Evolutionary conservation across 2,329 filamentous ascomycete species (phyloP).

Genomic region (Sporothrix inflata): DNA sequence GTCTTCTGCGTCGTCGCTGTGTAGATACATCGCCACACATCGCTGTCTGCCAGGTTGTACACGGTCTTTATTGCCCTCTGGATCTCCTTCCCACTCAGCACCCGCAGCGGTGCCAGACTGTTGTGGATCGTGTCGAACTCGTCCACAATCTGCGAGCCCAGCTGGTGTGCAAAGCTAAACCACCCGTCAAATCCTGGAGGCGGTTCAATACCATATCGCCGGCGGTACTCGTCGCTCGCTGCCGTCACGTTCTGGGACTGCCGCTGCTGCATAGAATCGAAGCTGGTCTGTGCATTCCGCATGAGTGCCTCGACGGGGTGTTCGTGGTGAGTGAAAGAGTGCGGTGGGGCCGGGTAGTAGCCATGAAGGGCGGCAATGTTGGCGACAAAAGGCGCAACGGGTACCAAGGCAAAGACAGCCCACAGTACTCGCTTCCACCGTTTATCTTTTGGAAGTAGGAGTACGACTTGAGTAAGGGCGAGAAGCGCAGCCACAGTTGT

Average conservation of each 20-base stretch:
- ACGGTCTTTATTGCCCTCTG: not conserved
- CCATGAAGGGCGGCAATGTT: not conserved
- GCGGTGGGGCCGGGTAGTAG: not conserved
- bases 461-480: not conserved
- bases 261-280: conserved; percentile 1
- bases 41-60: not conserved
- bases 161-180: conserved; percentile 37
- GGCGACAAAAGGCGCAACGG: not conserved
- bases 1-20: conserved; percentile 36
- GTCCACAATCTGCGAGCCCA: conserved; percentile 30
- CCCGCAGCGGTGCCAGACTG: not conserved
- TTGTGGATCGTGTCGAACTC: conserved; percentile 30
- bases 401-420: conserved; percentile 13
- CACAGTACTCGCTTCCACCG: not conserved
- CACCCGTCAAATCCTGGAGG: conserved; percentile 53
- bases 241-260: conserved; percentile 36
- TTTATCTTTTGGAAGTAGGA: not conserved
- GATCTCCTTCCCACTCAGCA: conserved; percentile 24
- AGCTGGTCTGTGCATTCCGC: not conserved
- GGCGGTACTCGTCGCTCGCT: conserved; percentile 48
- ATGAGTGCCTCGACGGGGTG: conserved; percentile 21
- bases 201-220: conserved; percentile 48
- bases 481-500: not conserved
- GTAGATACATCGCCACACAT: conserved; percentile 26
- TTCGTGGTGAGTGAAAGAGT: not conserved